Percentiles rank a stretch among this genome's conserved stretches.
phyloP scores from a whole-genome alignment of 306 rosid species.

The Trifolium subterraneum region DNA sequence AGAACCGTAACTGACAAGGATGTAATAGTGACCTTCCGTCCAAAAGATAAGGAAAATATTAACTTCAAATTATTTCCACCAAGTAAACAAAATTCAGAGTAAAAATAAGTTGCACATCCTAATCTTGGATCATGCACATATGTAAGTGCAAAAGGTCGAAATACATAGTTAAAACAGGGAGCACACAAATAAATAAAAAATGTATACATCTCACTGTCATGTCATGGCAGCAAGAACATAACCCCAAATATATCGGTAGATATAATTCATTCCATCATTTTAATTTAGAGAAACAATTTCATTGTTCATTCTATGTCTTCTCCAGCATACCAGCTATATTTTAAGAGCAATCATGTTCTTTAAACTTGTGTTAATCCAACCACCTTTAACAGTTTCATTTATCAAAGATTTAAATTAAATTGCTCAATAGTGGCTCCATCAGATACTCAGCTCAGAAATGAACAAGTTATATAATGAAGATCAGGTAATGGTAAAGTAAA shows the following conservation, averaged over 20 bases:
- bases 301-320: conserved; percentile 25
- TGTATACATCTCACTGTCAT: conserved; percentile 7
- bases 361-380: conserved; percentile 4
- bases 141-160: conserved; percentile 9
- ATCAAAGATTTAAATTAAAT: neutral
- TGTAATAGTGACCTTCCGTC: conserved; percentile 9
- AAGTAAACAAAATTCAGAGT: conserved; percentile 23
- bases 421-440: conserved; percentile 29
- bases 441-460: neutral
- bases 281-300: conserved; percentile 10
- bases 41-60: conserved; percentile 11
- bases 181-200: conserved; percentile 13
- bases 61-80: conserved; percentile 29
- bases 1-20: conserved; percentile 32
- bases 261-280: conserved; percentile 9
- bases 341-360: conserved; percentile 29
- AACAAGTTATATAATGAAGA: conserved; percentile 4
- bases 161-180: conserved; percentile 25
- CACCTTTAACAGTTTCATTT: conserved; percentile 7
- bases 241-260: conserved; percentile 10
- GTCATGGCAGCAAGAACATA: conserved; percentile 24
- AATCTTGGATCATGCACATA: conserved; percentile 9
- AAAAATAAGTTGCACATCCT: conserved; percentile 18
- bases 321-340: conserved; percentile 24
- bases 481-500: neutral